Evolutionary conservation across 2,329 filamentous ascomycete species (phyloP), one percentile per base, ranked within the genome.

Genomic region (Septoria petroselini): DNA sequence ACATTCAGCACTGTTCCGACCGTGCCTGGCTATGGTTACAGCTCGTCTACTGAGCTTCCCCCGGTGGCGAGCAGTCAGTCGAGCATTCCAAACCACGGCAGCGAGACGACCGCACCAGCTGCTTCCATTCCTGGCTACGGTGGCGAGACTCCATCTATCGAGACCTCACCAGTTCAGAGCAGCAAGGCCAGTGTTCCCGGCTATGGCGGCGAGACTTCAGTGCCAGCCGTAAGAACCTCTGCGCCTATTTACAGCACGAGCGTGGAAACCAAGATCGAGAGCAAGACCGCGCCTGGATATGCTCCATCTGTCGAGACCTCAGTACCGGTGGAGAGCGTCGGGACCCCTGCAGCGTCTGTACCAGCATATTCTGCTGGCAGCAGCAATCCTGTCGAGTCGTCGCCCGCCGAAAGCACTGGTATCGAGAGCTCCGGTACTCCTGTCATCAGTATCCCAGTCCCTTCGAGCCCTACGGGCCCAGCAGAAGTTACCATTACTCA

Each of bases 401-500:
- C 23, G 9, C 23, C 23, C 9, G 23, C 9, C 23, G 23, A 27
- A 9, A 27, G 23, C 34, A 45, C n/a, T n/a, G n/a, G n/a, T n/a
- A n/a, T n/a, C n/a, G n/a, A n/a, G n/a, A n/a, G n/a, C n/a, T n/a
- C n/a, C n/a, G n/a, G n/a, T n/a, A n/a, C 47, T 5, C 47, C 41
- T 15, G 41, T 25, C 9, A n/a, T 42, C 43, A 47, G 25, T 30
- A 23, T 33, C 15, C 44, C 49, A 30, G 43, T 40, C 19, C 15
- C 41, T 3, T 27, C 46, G 27, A 45, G 30, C 30, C 23, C 14
- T 9, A 46, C 34, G 31, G 21, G 29, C 8, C 47, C 47, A 25
- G 46, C 29, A 7, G 44, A 37, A 7, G 44, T 38, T 19, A 58
- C 52, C 1, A 46, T 55, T 18, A 53, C 55, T 31, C 45, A 46